Evolutionary conservation across 1,284 basidiomycete species (phyloP).

Genomic region (Ceraceosorus guamensis): DNA sequence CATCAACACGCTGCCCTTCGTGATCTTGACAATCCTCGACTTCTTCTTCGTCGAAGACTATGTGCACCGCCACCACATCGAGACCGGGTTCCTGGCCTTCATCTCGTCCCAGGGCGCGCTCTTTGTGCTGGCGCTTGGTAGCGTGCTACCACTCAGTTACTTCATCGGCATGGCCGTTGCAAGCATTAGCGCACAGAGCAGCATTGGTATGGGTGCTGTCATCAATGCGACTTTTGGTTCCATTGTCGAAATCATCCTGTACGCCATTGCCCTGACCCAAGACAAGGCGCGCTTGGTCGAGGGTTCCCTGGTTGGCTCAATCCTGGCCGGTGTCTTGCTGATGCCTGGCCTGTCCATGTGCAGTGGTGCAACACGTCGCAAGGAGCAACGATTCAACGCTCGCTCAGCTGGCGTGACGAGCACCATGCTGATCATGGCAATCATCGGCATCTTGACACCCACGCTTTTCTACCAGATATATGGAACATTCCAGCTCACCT

Average conservation of each 20-base stretch:
- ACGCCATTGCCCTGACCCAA: conserved; percentile 77
- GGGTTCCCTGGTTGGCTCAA: conserved; percentile 86
- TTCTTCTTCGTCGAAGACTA: conserved; percentile 73
- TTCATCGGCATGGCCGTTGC: conserved; percentile 99
- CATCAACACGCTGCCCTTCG: conserved; percentile 85
- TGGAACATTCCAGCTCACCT: conserved; percentile 92
- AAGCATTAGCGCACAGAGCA: conserved; percentile 92
- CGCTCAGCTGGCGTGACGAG: conserved; percentile 96
- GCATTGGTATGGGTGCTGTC: conserved; percentile 98
- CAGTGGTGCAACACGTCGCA: conserved; percentile 79
- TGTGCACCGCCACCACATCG: conserved; percentile 59
- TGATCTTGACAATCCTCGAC: conserved; percentile 93
- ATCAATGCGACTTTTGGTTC: conserved; percentile 99
- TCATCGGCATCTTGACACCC: conserved; percentile 90
- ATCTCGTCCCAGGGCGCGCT: conserved; percentile 72
- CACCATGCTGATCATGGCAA: conserved; percentile 99
- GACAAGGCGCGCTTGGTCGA: conserved; percentile 90
- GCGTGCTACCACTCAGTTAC: conserved; percentile 94
- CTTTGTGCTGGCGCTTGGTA: conserved; percentile 76
- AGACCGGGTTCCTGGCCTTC: conserved; percentile 58
- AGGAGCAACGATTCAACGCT: conserved; percentile 97
- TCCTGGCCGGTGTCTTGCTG: conserved; percentile 87
- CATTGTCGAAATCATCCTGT: conserved; percentile 93
- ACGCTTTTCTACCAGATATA: conserved; percentile 98
- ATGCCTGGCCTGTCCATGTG: conserved; percentile 98